phyloP scores from a whole-genome alignment of 2,329 filamentous ascomycete genomes.

The Calycina marina region DNA sequence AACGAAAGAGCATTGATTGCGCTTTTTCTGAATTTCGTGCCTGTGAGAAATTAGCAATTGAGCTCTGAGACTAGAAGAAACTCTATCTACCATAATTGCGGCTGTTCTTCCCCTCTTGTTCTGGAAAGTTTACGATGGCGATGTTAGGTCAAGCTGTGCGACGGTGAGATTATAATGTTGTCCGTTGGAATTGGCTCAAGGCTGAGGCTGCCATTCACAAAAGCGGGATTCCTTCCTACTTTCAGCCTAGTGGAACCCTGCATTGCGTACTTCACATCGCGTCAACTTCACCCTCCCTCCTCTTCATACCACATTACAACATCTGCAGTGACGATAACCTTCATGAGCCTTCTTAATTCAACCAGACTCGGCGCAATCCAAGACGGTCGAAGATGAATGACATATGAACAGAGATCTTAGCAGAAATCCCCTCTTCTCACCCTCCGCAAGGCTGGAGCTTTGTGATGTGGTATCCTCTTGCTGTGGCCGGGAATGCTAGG shows the following conservation, averaged over 20 bases:
- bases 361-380: slow-evolving; percentile 11
- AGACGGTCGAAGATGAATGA: slow-evolving; percentile 20
- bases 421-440: slow-evolving; percentile 9
- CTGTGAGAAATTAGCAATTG: slow-evolving; percentile 29
- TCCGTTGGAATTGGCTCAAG: too few species aligned
- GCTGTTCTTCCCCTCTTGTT: slow-evolving; percentile 2
- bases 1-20: slow-evolving; percentile 99
- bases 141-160: too few species aligned
- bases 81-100: slow-evolving; percentile 18
- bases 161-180: too few species aligned
- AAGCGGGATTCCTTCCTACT: too few species aligned
- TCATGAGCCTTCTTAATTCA: slow-evolving; percentile 22
- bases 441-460: not conserved
- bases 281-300: slow-evolving; percentile 4
- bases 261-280: too few species aligned
- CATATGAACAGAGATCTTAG: slow-evolving; percentile 26
- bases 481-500: not conserved
- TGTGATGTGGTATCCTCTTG: not conserved
- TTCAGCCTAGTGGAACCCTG: too few species aligned
- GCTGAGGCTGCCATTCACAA: too few species aligned
- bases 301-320: slow-evolving; percentile 9
- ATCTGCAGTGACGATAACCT: slow-evolving; percentile 22
- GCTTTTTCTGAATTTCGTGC: slow-evolving; percentile 97
- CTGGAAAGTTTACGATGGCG: not conserved
- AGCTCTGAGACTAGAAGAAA: not conserved